Conservation (phyloP, 2,329 filamentous ascomycete species). For the Botrytis pseudocinerea region DNA sequence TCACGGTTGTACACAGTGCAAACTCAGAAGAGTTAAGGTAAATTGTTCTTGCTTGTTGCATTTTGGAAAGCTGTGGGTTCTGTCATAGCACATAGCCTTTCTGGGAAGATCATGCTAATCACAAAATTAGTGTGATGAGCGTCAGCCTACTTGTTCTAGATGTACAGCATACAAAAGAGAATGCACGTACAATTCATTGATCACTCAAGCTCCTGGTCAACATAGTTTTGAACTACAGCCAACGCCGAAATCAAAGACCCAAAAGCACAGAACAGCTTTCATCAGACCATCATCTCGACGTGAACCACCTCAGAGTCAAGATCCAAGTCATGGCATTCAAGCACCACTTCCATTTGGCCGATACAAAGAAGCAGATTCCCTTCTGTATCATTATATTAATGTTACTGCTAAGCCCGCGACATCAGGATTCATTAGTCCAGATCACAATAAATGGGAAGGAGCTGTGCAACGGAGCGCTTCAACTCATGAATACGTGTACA, state of each 20-base stretch:
- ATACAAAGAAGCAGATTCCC: not conserved
- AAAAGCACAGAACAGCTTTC: not conserved
- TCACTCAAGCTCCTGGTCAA: conserved; percentile 16
- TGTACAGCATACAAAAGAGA: conserved; percentile 20
- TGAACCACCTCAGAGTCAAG: not conserved
- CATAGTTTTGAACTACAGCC: conserved; percentile 15
- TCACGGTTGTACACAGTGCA: conserved; percentile 21
- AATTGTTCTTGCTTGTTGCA: not conserved
- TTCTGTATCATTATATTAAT: conserved; percentile 19
- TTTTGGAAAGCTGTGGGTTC: not conserved
- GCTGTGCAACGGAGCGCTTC: conserved; percentile 6
- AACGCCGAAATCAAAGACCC: not conserved
- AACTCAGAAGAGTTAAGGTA: conserved; percentile 19
- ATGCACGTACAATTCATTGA: conserved; percentile 16
- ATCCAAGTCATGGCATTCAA: not conserved
- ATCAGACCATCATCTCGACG: conserved; percentile 8
- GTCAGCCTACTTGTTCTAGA: conserved; percentile 18
- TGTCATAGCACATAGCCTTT: not conserved
- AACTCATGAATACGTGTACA: conserved; percentile 17
- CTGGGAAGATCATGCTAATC: not conserved
- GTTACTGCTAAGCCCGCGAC: conserved; percentile 10
- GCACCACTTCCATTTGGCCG: not conserved
- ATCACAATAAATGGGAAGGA: conserved; percentile 14
- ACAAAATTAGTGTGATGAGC: conserved; percentile 15
- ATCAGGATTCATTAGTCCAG: conserved; percentile 14